phyloP scores from a whole-genome alignment of 1,284 basidiomycete genomes.

The Ustilago esculenta region DNA sequence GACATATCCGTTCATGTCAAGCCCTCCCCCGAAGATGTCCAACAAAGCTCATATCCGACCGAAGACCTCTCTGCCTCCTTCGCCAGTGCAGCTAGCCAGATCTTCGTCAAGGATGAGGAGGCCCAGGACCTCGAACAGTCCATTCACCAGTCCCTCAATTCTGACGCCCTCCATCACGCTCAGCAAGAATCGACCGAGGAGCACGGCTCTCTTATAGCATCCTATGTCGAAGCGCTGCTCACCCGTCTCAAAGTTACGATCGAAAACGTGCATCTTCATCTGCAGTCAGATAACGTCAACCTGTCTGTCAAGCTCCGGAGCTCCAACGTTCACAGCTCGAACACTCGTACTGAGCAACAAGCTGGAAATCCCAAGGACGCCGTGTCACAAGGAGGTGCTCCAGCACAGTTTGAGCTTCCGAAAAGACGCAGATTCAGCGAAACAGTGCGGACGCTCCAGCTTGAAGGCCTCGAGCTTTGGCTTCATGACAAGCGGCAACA shows the following conservation, averaged over 20 bases:
- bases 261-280: slow-evolving; percentile 18
- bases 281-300: slow-evolving; percentile 16
- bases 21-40: neutral
- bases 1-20: slow-evolving; percentile 15
- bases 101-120: slow-evolving; percentile 44
- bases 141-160: slow-evolving; percentile 48
- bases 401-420: neutral
- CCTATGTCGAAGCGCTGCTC: slow-evolving; percentile 51
- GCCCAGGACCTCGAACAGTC: slow-evolving; percentile 47
- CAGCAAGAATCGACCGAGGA: slow-evolving; percentile 9
- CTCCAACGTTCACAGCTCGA: slow-evolving; percentile 24
- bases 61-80: slow-evolving; percentile 33
- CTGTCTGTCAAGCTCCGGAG: slow-evolving; percentile 28
- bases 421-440: slow-evolving; percentile 18
- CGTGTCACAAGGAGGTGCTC: neutral
- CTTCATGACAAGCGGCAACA: slow-evolving; percentile 12
- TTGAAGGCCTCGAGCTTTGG: slow-evolving; percentile 23
- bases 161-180: slow-evolving; percentile 6
- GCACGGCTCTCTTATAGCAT: slow-evolving; percentile 32
- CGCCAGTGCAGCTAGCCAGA: slow-evolving; percentile 42
- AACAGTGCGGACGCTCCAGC: slow-evolving; percentile 19
- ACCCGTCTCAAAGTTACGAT: slow-evolving; percentile 48
- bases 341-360: slow-evolving; percentile 22
- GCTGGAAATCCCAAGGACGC: neutral
- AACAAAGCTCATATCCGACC: neutral